Evolutionary conservation across 2,329 filamentous ascomycete species (phyloP).

Genomic region (Diaporthe vaccinii): DNA sequence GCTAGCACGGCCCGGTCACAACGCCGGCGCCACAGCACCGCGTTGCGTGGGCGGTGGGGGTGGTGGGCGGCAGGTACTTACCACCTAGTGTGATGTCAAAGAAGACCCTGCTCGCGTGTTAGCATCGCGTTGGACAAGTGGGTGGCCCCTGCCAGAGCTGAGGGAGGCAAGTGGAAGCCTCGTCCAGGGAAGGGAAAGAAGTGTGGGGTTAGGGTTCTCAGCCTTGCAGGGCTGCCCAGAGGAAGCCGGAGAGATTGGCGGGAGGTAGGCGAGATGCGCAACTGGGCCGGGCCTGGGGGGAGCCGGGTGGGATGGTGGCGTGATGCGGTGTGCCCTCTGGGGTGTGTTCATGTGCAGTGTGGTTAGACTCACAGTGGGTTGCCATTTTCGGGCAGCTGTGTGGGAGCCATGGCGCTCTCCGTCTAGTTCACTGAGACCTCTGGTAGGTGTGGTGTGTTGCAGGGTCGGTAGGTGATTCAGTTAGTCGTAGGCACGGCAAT

Average conservation of each 20-base stretch:
- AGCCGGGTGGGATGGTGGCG: neutral
- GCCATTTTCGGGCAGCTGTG: constrained; percentile 38
- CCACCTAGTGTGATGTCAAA: constrained; percentile 75
- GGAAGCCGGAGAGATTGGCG: neutral
- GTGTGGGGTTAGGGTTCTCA: constrained; percentile 37
- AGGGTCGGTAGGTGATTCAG: neutral
- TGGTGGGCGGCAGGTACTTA: constrained; percentile 52
- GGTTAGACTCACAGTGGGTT: constrained; percentile 57
- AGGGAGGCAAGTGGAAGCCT: neutral
- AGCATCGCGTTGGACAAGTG: constrained; percentile 43
- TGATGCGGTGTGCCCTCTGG: neutral
- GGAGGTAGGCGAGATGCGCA: neutral
- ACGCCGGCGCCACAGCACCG: neutral
- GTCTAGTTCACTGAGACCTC: neutral
- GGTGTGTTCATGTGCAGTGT: neutral
- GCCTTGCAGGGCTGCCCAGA: constrained; percentile 1
- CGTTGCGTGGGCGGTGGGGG: neutral
- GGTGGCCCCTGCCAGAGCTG: neutral
- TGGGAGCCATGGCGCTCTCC: constrained; percentile 36
- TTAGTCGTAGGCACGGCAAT: neutral
- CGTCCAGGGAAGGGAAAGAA: neutral
- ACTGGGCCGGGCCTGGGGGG: too few relatives aligned
- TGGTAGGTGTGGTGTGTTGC: neutral
- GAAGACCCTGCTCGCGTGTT: constrained; percentile 51
- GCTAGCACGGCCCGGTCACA: neutral